A percentile compares a stretch with the other conserved stretches of the same genome.
These are phyloP conservation scores for Fraxinus paxiana DNA, from an alignment of 305 asterid genomes.

Conservation along the genomic window DNA sequence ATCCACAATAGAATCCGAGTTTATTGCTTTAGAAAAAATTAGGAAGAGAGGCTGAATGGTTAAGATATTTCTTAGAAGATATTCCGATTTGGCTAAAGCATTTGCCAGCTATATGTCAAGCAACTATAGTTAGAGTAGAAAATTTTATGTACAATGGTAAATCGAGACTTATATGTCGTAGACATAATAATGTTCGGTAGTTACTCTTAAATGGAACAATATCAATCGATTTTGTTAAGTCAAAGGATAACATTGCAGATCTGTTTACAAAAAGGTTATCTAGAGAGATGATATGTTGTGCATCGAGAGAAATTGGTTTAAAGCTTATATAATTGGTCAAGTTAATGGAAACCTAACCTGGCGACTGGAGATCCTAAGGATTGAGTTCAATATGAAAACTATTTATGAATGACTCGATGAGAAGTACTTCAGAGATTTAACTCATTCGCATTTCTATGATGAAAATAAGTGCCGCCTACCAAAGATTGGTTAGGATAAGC, in stretches of 20 bases:
- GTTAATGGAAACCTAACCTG: background rate
- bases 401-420: background rate
- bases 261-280: background rate
- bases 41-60: background rate
- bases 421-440: background rate
- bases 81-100: background rate
- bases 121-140: background rate
- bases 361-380: too few relatives aligned
- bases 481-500: too few relatives aligned
- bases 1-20: too few relatives aligned
- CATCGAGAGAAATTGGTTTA: background rate
- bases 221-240: background rate
- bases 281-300: background rate
- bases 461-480: background rate
- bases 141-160: background rate
- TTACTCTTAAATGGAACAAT: background rate
- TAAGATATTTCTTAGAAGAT: too few relatives aligned
- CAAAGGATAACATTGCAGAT: background rate
- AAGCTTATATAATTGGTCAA: background rate
- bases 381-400: background rate
- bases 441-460: background rate
- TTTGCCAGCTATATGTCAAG: background rate
- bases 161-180: background rate
- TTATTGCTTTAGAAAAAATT: background rate
- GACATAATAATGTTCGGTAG: background rate